Percentiles rank a stretch among this genome's conserved stretches.
These are phyloP conservation scores for Podosphaera leucotricha DNA, from an alignment of 2,329 filamentous ascomycete species.

Conservation along the genomic window DNA sequence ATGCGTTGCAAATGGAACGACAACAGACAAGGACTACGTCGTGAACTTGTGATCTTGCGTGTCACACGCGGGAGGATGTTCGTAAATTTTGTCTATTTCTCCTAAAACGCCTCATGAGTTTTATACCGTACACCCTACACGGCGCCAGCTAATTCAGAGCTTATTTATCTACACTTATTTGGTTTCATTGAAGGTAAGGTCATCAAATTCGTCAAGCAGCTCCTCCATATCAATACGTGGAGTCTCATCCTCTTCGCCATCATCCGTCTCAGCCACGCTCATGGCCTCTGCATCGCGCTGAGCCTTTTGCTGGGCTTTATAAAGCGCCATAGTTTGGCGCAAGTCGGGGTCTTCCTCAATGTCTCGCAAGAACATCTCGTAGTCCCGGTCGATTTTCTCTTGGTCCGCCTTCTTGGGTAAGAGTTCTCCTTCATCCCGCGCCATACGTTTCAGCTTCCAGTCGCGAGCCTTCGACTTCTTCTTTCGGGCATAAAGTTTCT, in stretches of 20 bases:
- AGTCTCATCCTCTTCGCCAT: slow-evolving; percentile 32
- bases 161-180: neutral
- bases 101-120: too few species aligned
- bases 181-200: slow-evolving; percentile 37
- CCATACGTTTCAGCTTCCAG: slow-evolving; percentile 92
- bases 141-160: neutral
- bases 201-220: slow-evolving; percentile 79
- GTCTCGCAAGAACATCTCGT: slow-evolving; percentile 90
- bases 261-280: slow-evolving; percentile 40
- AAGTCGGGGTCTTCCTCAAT: slow-evolving; percentile 90
- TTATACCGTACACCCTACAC: neutral
- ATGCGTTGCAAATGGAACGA: too few species aligned
- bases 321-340: slow-evolving; percentile 61
- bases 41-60: too few species aligned
- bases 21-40: too few species aligned
- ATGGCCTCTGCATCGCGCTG: slow-evolving; percentile 36
- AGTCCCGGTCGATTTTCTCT: slow-evolving; percentile 73
- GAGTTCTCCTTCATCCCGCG: slow-evolving; percentile 68
- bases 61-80: too few species aligned
- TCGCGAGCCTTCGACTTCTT: slow-evolving; percentile 64
- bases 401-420: slow-evolving; percentile 71
- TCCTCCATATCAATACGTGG: slow-evolving; percentile 58
- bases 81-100: too few species aligned
- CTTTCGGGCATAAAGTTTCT: slow-evolving; percentile 82
- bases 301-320: slow-evolving; percentile 34